Percentiles rank a stretch among this genome's conserved stretches.
Conservation (phyloP, 768 basidiomycete genomes). For the Collybiopsis luxurians region DNA sequence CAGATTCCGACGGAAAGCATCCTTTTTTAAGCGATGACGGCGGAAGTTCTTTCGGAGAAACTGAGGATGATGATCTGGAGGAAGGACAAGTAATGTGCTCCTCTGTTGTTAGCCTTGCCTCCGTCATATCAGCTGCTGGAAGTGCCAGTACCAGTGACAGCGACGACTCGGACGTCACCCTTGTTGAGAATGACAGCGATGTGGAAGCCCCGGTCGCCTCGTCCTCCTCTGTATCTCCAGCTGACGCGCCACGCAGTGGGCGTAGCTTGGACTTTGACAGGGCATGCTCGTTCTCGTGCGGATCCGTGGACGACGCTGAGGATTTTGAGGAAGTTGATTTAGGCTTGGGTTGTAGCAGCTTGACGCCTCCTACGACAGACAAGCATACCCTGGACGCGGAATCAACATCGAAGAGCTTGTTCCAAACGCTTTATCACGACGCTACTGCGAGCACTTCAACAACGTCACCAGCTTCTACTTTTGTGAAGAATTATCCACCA, state of each 20-base stretch:
- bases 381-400: not conserved
- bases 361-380: not conserved
- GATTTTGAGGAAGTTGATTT: conserved; percentile 5
- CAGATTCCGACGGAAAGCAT: not conserved
- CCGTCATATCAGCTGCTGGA: conserved; percentile 27
- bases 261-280: conserved; percentile 1
- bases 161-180: conserved; percentile 56
- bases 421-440: not conserved
- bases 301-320: not conserved
- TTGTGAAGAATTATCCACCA: too few species aligned
- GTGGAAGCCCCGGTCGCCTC: conserved; percentile 14
- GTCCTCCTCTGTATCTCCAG: not conserved
- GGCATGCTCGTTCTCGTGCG: not conserved
- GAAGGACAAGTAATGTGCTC: conserved; percentile 24
- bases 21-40: not conserved
- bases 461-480: too few species aligned
- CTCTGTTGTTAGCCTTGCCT: conserved; percentile 26
- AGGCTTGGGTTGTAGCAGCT: not conserved
- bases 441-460: too few species aligned
- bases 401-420: not conserved
- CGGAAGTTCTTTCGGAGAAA: not conserved
- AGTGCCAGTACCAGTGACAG: conserved; percentile 27
- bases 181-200: conserved; percentile 49
- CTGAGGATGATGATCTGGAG: conserved; percentile 17
- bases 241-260: not conserved